Conservation (phyloP, 805 yeast species). For the Kuraishia hungarica region DNA sequence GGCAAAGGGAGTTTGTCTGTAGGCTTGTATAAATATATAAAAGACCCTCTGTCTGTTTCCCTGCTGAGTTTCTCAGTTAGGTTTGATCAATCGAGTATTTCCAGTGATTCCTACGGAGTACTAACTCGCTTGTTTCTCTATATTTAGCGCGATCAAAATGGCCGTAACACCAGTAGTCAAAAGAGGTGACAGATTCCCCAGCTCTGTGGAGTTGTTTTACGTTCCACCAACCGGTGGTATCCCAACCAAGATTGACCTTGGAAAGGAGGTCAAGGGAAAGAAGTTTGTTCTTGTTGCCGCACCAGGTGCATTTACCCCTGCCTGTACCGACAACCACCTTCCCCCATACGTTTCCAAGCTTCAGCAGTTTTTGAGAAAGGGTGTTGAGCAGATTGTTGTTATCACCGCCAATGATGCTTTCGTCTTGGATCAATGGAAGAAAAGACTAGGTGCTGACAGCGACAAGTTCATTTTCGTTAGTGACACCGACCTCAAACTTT, state of each 20-base stretch:
- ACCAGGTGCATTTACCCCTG: conserved; percentile 86
- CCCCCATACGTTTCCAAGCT: conserved; percentile 54
- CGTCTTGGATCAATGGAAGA: conserved; percentile 64
- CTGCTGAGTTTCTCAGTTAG: background rate
- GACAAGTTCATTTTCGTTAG: conserved; percentile 47
- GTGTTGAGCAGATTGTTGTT: conserved; percentile 56
- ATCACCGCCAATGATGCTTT: conserved; percentile 37
- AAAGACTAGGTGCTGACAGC: conserved; percentile 28
- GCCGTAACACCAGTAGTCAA: conserved; percentile 5
- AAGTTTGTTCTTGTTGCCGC: conserved; percentile 65
- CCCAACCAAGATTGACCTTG: conserved; percentile 26
- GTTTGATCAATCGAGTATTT: no score
- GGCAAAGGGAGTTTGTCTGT: no score
- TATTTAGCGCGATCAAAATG: background rate
- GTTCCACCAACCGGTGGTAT: conserved; percentile 24
- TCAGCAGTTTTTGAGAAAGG: conserved; percentile 44
- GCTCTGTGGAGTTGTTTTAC: conserved; percentile 22
- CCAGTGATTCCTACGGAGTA: background rate
- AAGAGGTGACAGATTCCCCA: conserved; percentile 27
- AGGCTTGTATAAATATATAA: no score
- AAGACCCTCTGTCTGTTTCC: background rate
- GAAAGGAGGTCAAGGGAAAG: conserved; percentile 23
- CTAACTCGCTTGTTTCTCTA: background rate
- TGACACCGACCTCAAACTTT: conserved; percentile 52
- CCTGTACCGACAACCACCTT: conserved; percentile 64